Base-by-base conservation (phyloP, 1,284 basidiomycete species). In the Leccinum olivaceoglutinosum region DNA sequence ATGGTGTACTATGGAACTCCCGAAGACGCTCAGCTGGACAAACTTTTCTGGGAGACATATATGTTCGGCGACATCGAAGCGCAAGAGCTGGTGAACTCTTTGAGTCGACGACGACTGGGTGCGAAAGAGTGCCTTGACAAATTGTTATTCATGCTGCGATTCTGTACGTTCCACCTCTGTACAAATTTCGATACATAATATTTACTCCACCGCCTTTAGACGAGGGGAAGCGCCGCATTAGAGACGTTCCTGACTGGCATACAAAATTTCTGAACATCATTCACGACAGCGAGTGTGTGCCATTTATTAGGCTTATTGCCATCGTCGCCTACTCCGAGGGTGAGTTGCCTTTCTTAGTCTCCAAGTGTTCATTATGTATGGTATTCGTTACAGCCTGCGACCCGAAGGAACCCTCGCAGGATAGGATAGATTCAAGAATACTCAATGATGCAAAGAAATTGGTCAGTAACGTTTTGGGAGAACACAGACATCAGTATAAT, bases 211-310 rank as follows among this genome's bases (percentile, higher is more conserved):
- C 5, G 8, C 0, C 12, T 55, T 49, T 38, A 74, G 72, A 63
- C 49, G 72, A 73, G 16, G 73, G 71, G 29, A 72, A 55, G 21
- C 38, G 65, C 41, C 63, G 63, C 18, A 41, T 74, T 56, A 60
- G 63, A 60, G 63, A 63, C 5, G 63, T 67, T 7, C 59, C 38
- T 5, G 0, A 49, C 7, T 74, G 66, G 69, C 46, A 59, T 34
- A 3, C 25, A 5, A 25, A 32, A 39, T 62, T 72, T 14, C 49
- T 9, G 21, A 32, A 21, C 1, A 51, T 75, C 46, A 65, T 72
- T 12, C 5, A 29, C n/a, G 59, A 61, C 4, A 34, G 5, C 14
- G 21, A 61, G 4, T 61, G 63, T 34, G 54, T 66, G 2, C 21
- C 62, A 0, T 60, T 75, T 4, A 65, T 71, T 3, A 66, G 61